These are phyloP conservation scores for Tetrahymena malaccensis DNA, from an alignment of 73 alveolate species.

Conservation along the genomic window DNA sequence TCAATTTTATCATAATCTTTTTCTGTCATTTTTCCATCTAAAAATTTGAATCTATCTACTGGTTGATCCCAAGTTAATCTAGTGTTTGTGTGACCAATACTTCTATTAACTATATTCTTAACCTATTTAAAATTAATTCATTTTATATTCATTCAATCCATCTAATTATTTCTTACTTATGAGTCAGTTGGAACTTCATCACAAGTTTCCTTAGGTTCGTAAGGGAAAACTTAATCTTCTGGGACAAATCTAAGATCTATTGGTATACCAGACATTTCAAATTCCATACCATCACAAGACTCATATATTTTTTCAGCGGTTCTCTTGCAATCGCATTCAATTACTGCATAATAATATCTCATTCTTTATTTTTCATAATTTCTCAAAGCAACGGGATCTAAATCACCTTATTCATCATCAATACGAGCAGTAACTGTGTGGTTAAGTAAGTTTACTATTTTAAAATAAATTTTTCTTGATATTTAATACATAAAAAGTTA, in stretches of 20 bases:
- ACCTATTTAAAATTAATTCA: background rate
- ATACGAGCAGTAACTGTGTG: slow-evolving; percentile 15
- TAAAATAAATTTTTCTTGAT: background rate
- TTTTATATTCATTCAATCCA: background rate
- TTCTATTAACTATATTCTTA: slow-evolving; percentile 54
- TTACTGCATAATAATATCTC: slow-evolving; percentile 90
- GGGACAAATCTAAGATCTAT: slow-evolving; percentile 86
- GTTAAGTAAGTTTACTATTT: background rate
- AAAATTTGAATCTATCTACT: slow-evolving; percentile 73
- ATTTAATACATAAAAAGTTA: background rate
- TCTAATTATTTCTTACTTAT: background rate
- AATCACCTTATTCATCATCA: slow-evolving; percentile 63
- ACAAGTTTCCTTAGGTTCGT: slow-evolving; percentile 67
- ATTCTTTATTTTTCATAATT: slow-evolving; percentile 83
- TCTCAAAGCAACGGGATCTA: slow-evolving; percentile 59
- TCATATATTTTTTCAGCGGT: slow-evolving; percentile 73
- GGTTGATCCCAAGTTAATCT: slow-evolving; percentile 93
- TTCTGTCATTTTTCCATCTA: slow-evolving; percentile 67
- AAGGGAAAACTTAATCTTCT: slow-evolving; percentile 74
- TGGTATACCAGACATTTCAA: slow-evolving; percentile 79
- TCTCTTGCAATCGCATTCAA: slow-evolving; percentile 67
- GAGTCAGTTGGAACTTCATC: slow-evolving; percentile 77
- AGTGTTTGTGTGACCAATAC: slow-evolving; percentile 85
- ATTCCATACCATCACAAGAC: slow-evolving; percentile 83
- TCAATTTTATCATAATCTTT: slow-evolving; percentile 72